phyloP scores from a whole-genome alignment of 2,329 filamentous ascomycete species.

The Ophiocordyceps robertsii region DNA sequence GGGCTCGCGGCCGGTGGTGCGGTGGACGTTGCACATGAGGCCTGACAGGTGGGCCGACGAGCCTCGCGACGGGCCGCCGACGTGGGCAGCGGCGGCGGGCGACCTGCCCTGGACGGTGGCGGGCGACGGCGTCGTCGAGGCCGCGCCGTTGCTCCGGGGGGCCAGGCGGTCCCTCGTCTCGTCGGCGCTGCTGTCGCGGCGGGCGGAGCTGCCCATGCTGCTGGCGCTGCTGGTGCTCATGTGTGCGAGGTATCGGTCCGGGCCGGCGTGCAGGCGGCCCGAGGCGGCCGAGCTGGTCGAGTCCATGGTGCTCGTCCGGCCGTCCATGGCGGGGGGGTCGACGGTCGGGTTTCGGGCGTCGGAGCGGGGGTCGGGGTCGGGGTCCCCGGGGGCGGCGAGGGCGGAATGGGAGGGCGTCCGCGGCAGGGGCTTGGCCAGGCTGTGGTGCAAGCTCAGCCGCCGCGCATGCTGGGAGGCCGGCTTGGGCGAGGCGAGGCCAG shows the following conservation, averaged over 20 bases:
- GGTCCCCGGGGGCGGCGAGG: conserved; percentile 6
- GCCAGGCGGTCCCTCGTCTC: conserved; percentile 31
- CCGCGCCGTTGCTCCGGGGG: conserved; percentile 37
- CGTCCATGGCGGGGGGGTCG: conserved; percentile 20
- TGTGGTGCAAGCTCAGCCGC: conserved; percentile 40
- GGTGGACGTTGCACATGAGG: conserved; percentile 57
- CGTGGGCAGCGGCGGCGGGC: conserved; percentile 7
- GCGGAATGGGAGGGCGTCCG: conserved; percentile 26
- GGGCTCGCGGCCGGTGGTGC: conserved; percentile 85
- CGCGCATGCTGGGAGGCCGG: conserved; percentile 32
- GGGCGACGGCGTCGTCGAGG: conserved; percentile 44
- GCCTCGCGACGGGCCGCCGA: conserved; percentile 30
- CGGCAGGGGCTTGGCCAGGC: conserved; percentile 44
- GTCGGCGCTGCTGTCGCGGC: conserved; percentile 30
- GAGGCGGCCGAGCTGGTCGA: conserved; percentile 20
- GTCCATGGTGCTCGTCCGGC: conserved; percentile 35
- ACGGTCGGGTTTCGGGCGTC: conserved; percentile 1
- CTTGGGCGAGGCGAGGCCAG: conserved; percentile 7
- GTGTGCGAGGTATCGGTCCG: conserved; percentile 11
- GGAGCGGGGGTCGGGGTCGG: not conserved
- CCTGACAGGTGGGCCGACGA: conserved; percentile 48
- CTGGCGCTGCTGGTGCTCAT: conserved; percentile 32
- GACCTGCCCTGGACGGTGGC: conserved; percentile 24
- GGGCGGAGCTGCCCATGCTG: conserved; percentile 25
- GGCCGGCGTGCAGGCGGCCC: conserved; percentile 22